Evolutionary conservation across 129 eudicot genomes (phyloP).

Genomic region (Cynara cardunculus): DNA sequence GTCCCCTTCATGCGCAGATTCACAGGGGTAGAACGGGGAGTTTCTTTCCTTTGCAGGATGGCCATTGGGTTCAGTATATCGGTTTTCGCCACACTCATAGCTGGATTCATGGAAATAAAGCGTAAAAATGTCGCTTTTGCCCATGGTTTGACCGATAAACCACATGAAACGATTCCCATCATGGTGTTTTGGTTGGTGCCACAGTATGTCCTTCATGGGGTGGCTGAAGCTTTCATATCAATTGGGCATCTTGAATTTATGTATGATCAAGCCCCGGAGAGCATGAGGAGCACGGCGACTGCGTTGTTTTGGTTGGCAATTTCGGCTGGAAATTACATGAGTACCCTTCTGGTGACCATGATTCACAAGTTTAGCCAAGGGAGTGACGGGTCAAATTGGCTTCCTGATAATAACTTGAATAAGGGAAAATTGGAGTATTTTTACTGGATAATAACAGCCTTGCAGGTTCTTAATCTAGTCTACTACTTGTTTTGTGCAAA

Average conservation of each 20-base stretch:
- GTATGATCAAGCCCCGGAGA: constrained; percentile 95
- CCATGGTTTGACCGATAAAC: constrained; percentile 41
- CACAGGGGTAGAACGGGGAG: constrained; percentile 87
- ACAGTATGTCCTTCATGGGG: constrained; percentile 72
- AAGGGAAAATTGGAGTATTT: constrained; percentile 75
- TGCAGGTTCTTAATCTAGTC: constrained; percentile 58
- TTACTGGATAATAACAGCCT: constrained; percentile 76
- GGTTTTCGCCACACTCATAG: constrained; percentile 59
- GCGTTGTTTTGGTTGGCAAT: constrained; percentile 83
- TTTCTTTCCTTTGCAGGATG: constrained; percentile 74
- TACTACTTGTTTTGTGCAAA: constrained; percentile 75
- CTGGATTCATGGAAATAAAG: constrained; percentile 72
- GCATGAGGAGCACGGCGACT: constrained; percentile 84
- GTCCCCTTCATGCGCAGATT: constrained; percentile 50
- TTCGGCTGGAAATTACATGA: constrained; percentile 69
- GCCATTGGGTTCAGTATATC: constrained; percentile 69
- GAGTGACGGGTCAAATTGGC: constrained; percentile 70
- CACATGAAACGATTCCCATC: constrained; percentile 45
- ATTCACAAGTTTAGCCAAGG: constrained; percentile 63
- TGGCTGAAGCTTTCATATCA: constrained; percentile 86
- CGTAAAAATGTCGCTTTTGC: constrained; percentile 59
- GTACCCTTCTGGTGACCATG: constrained; percentile 66
- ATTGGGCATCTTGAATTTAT: constrained; percentile 83
- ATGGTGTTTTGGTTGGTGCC: constrained; percentile 75
- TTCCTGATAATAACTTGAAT: constrained; percentile 75